Base-by-base conservation (phyloP, 495 filamentous ascomycete genomes). In the Hypoxylon fuscum region DNA sequence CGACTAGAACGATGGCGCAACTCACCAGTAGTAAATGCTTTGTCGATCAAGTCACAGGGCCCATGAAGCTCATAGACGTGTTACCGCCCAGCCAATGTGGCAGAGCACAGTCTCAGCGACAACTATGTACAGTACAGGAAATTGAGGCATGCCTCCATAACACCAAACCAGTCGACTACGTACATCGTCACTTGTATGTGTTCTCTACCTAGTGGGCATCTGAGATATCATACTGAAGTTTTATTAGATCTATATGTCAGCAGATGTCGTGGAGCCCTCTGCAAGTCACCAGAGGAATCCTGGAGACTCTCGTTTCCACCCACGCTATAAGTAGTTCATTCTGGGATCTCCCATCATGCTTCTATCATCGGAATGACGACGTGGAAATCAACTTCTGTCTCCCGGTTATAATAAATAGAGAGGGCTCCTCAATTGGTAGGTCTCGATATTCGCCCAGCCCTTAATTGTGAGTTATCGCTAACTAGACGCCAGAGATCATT, bases 221-320 rank as follows among this genome's bases (percentile, higher is more conserved):
- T 1, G 12, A 12, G 3, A 42, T 57, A 9, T 49, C 12, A n/a
- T 27, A 8, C 8, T 27, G 25, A 27, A 8, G 8, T 12, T n/a
- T 17, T 8, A 14, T 21, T 32, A 80, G 76, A 62, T 80, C 78
- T 12, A 72, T 82, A 55, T 74, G 69, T 43, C 78, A 81, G 58
- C 46, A 37, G 12, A 78, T 73, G 18, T 80, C 78, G 0, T 79
- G 76, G 73, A 62, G 70, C n/a, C 69, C 76, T 4, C 58, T 82
- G 12, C 69, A 78, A 23, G 61, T 77, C 18, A 79, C 70, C 0
- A 60, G 44, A 25, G 51, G 59, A 0, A 69, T 79, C 66, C 59
- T 81, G 6, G 63, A 76, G 8, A 32, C 55, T 5, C 65, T 81
- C 42, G 65, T 71, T 0, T 23, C 70, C 9, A 55, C 46, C 7